A percentile compares a stretch with the other conserved stretches of the same genome.
Conservation (phyloP, 2,329 filamentous ascomycete genomes). For the Colletotrichum sansevieriae region DNA sequence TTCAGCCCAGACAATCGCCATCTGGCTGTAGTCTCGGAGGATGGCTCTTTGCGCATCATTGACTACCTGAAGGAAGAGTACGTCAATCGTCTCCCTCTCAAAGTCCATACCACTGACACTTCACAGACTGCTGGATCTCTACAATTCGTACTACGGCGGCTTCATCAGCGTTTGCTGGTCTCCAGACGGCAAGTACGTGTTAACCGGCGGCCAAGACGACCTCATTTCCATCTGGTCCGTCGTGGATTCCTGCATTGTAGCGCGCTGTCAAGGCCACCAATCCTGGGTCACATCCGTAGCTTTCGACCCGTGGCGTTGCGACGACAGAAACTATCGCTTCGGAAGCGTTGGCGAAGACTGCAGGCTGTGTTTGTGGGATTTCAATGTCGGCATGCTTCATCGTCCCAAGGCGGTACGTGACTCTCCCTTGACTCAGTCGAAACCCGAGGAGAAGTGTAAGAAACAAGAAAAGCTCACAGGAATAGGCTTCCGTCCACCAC, state of each 20-base stretch:
- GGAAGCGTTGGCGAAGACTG: slow-evolving; percentile 97
- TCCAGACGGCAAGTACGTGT: slow-evolving; percentile 93
- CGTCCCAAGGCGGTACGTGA: slow-evolving; percentile 83
- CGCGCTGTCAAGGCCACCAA: slow-evolving; percentile 93
- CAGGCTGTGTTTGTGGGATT: slow-evolving; percentile 93
- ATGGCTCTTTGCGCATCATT: slow-evolving; percentile 89
- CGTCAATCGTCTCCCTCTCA: slow-evolving; percentile 47
- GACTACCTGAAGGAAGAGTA: slow-evolving; percentile 93
- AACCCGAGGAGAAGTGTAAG: not conserved
- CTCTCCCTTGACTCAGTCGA: not conserved
- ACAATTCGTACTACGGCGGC: slow-evolving; percentile 92
- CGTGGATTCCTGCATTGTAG: slow-evolving; percentile 85
- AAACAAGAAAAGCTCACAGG: slow-evolving; percentile 30
- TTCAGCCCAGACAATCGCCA: slow-evolving; percentile 92
- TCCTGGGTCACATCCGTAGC: slow-evolving; percentile 95
- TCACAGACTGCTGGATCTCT: slow-evolving; percentile 83
- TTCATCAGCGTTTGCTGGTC: slow-evolving; percentile 97
- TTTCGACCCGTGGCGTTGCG: slow-evolving; percentile 97
- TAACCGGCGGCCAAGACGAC: slow-evolving; percentile 96
- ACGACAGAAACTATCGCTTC: slow-evolving; percentile 94
- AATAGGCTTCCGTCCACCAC: slow-evolving; percentile 68
- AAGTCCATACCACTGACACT: slow-evolving; percentile 21
- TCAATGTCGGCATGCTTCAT: slow-evolving; percentile 96
- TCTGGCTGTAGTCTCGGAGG: slow-evolving; percentile 90
- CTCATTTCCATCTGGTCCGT: slow-evolving; percentile 96